These are phyloP conservation scores for Glycine soja DNA, from an alignment of 306 rosid species.

Conservation along the genomic window DNA sequence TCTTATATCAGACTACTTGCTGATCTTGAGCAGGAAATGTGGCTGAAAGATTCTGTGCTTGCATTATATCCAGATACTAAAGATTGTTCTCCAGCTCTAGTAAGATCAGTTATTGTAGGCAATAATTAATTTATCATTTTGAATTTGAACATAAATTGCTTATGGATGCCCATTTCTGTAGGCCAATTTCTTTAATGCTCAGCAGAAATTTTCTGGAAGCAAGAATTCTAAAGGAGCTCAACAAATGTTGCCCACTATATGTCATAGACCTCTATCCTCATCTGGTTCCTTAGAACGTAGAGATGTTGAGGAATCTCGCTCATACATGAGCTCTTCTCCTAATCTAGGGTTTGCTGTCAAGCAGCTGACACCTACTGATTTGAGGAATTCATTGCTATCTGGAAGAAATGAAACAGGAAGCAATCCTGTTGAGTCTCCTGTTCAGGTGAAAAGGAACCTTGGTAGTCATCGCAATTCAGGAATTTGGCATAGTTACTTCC, in stretches of 20 bases:
- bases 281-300: slow-evolving; percentile 65
- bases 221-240: slow-evolving; percentile 63
- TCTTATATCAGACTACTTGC: slow-evolving; percentile 56
- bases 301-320: slow-evolving; percentile 67
- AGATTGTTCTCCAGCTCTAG: slow-evolving; percentile 80
- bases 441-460: slow-evolving; percentile 81
- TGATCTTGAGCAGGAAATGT: slow-evolving; percentile 73
- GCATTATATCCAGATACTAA: slow-evolving; percentile 76
- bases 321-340: slow-evolving; percentile 68
- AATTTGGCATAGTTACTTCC: slow-evolving; percentile 65
- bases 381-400: slow-evolving; percentile 69
- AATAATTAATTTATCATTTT: slow-evolving; percentile 33
- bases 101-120: slow-evolving; percentile 60
- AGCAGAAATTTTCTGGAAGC: slow-evolving; percentile 64
- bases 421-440: slow-evolving; percentile 57
- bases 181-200: slow-evolving; percentile 78
- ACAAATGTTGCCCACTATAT: slow-evolving; percentile 55
- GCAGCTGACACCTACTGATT: slow-evolving; percentile 82
- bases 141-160: slow-evolving; percentile 36
- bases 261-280: slow-evolving; percentile 74
- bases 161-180: slow-evolving; percentile 57
- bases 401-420: slow-evolving; percentile 60
- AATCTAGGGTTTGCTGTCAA: slow-evolving; percentile 78
- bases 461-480: slow-evolving; percentile 57
- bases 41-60: slow-evolving; percentile 92